phyloP scores from a whole-genome alignment of 257 asterid species.

The Gentiana dahurica region DNA sequence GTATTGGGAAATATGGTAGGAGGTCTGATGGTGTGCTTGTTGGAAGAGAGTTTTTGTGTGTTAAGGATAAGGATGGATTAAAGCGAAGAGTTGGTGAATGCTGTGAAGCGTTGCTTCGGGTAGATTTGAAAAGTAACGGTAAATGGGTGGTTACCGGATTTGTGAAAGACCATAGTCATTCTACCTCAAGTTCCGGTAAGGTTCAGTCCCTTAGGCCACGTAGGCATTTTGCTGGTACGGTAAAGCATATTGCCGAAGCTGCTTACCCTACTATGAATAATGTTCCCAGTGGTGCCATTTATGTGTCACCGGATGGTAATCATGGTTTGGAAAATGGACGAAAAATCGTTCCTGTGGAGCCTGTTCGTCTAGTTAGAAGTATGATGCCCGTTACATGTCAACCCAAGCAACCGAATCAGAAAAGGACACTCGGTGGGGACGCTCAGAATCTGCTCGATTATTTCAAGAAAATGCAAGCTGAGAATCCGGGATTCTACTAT shows the following conservation, averaged over 20 bases:
- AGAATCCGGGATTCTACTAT: conserved; percentile 86
- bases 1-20: conserved; percentile 21
- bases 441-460: conserved; percentile 85
- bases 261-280: conserved; percentile 28
- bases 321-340: conserved; percentile 31
- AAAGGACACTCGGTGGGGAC: conserved; percentile 62
- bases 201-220: conserved; percentile 45
- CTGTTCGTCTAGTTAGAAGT: conserved; percentile 25
- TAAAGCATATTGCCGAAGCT: conserved; percentile 35
- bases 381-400: conserved; percentile 21
- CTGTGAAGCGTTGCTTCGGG: conserved; percentile 69
- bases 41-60: conserved; percentile 43
- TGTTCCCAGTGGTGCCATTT: conserved; percentile 75
- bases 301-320: conserved; percentile 60
- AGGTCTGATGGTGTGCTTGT: conserved; percentile 24
- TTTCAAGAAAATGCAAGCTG: conserved; percentile 90
- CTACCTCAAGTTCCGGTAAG: conserved; percentile 29
- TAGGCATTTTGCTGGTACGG: conserved; percentile 45
- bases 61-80: conserved; percentile 33
- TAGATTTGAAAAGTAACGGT: conserved; percentile 37
- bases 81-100: conserved; percentile 41
- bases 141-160: conserved; percentile 68
- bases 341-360: conserved; percentile 25
- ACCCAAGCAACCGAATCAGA: conserved; percentile 28
- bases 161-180: conserved; percentile 58